Evolutionary conservation across 805 yeast species (phyloP).

Genomic region (Yarrowia hollandica): DNA sequence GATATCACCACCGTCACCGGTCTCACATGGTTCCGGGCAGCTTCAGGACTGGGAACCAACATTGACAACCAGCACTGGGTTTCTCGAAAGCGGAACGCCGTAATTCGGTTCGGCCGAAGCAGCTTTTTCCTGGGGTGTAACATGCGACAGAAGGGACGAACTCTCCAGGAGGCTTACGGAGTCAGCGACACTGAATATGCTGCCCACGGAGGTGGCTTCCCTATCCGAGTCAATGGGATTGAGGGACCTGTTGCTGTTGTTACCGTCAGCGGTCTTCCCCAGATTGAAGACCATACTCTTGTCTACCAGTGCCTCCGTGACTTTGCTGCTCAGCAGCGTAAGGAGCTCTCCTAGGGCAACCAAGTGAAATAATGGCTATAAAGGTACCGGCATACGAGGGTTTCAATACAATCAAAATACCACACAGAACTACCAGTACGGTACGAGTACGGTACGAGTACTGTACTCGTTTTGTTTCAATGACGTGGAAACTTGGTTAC

Average conservation of each 20-base stretch:
- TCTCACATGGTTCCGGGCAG: slow-evolving; percentile 37
- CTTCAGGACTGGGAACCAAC: slow-evolving; percentile 38
- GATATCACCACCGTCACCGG: slow-evolving; percentile 36
- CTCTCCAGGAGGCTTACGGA: slow-evolving; percentile 33
- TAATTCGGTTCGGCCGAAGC: slow-evolving; percentile 37
- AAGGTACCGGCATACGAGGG: no score
- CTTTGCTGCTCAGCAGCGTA: slow-evolving; percentile 19
- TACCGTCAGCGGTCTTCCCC: slow-evolving; percentile 39
- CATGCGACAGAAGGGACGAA: slow-evolving; percentile 34
- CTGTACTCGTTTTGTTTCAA: no score
- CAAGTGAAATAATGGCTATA: not conserved
- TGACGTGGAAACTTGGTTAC: no score
- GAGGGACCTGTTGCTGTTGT: slow-evolving; percentile 40
- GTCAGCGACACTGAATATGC: slow-evolving; percentile 36
- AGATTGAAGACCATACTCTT: slow-evolving; percentile 38
- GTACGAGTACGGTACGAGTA: no score
- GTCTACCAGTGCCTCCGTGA: slow-evolving; percentile 44
- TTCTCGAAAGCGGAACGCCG: slow-evolving; percentile 37
- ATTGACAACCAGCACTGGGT: slow-evolving; percentile 40
- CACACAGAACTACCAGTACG: no score
- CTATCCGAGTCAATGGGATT: slow-evolving; percentile 38
- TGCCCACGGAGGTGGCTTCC: slow-evolving; percentile 41
- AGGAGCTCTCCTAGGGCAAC: slow-evolving; percentile 42
- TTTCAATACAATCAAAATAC: no score
- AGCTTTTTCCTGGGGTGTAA: slow-evolving; percentile 38